phyloP scores from a whole-genome alignment of 192 early-diverging fungal genomes.

The Podila epigama region DNA sequence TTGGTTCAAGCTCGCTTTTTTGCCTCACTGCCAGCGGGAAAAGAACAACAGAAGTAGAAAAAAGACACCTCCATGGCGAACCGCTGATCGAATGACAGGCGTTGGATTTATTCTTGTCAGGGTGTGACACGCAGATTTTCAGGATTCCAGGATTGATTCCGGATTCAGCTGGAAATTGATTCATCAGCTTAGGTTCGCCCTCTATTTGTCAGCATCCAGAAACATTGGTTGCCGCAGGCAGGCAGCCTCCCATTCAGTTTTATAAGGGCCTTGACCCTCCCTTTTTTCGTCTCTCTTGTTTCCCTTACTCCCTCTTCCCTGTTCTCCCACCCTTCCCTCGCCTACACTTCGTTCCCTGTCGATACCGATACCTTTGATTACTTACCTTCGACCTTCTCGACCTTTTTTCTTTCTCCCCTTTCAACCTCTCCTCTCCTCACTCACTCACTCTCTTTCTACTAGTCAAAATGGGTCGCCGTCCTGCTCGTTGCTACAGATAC shows the following conservation, averaged over 20 bases:
- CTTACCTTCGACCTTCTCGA: no score
- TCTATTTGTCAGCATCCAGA: constrained; percentile 1
- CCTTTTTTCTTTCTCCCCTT: not conserved
- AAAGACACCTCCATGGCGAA: not conserved
- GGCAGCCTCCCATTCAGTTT: no score
- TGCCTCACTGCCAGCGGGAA: no score
- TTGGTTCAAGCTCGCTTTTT: not conserved
- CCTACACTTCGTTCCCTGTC: no score
- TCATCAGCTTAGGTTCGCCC: not conserved
- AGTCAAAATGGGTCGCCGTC: constrained; percentile 94
- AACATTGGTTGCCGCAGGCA: not conserved
- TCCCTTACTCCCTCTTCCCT: not conserved
- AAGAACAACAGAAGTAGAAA: no score
- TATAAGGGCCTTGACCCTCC: not conserved
- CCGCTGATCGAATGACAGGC: not conserved
- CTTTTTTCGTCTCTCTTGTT: not conserved
- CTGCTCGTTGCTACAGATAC: constrained; percentile 98
- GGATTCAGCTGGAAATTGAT: no score
- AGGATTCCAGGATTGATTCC: not conserved
- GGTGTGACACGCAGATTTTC: no score
- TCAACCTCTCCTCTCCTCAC: not conserved
- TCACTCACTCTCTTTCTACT: not conserved
- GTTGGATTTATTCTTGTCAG: no score
- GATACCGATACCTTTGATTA: no score
- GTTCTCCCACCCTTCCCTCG: not conserved